Percentiles rank a stretch among this genome's conserved stretches.
These are phyloP conservation scores for Helenozyma baotianmanensis DNA, from an alignment of 805 yeast species.

Conservation along the genomic window DNA sequence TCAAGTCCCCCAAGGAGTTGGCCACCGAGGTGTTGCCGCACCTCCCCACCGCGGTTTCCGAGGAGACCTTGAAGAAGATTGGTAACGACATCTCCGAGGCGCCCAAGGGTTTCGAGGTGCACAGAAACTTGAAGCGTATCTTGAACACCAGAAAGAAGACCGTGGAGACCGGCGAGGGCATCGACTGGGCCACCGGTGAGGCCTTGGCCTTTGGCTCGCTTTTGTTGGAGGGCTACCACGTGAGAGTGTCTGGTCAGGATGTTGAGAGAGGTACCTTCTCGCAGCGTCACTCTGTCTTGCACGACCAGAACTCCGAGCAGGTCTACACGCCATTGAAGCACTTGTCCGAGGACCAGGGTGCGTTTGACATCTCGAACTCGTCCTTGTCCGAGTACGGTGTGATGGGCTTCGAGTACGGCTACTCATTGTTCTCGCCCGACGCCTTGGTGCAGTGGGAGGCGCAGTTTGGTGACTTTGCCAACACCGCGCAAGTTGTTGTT, in stretches of 20 bases:
- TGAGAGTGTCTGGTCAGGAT: conserved; percentile 98
- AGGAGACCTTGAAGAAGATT: conserved; percentile 63
- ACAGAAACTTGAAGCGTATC: conserved; percentile 94
- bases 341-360: conserved; percentile 76
- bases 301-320: conserved; percentile 85
- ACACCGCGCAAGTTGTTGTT: conserved; percentile 95
- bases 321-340: conserved; percentile 83
- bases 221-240: conserved; percentile 89
- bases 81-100: conserved; percentile 77
- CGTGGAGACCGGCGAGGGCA: conserved; percentile 83
- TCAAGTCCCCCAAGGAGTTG: conserved; percentile 94
- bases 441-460: conserved; percentile 99
- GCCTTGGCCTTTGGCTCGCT: conserved; percentile 96
- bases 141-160: conserved; percentile 82
- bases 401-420: conserved; percentile 98
- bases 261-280: conserved; percentile 99
- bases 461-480: conserved; percentile 99
- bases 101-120: conserved; percentile 86
- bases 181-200: conserved; percentile 99
- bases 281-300: conserved; percentile 97
- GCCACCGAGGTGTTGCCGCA: conserved; percentile 95
- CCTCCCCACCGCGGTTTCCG: conserved; percentile 88
- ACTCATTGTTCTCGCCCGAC: conserved; percentile 95
- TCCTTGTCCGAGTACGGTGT: conserved; percentile 98
- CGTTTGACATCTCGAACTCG: conserved; percentile 85